Evolutionary conservation across 768 basidiomycete genomes (phyloP), one percentile per base, ranked within the genome.

Genomic region (Leccinum ochraceum): DNA sequence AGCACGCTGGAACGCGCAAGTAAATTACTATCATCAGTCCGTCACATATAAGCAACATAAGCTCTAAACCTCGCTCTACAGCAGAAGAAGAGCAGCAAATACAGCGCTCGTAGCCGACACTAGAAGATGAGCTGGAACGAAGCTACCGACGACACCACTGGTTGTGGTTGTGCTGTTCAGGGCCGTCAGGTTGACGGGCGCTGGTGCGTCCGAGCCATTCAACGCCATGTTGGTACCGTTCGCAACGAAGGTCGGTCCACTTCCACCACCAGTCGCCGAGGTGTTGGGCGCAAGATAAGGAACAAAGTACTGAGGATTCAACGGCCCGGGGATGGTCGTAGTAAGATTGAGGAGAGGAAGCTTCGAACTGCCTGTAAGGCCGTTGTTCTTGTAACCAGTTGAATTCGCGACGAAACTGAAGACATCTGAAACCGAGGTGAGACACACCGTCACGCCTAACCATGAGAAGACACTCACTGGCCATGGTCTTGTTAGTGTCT

Each of bases 351-450:
- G 74, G 26, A 74, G 65, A 17, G 81, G 75, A 20, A 74, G 61
- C 39, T 72, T 54, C 6, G 69, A 67, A 7, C 16, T 26, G 16
- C 36, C 48, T 42, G 71, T 69, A 48, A 75, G 55, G 63, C 75
- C 78, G 22, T 66, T 73, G 69, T 81, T 79, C 57, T 66, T 67
- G 71, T 86, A 83, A 34, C 76, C 77, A 7, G 80, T 81, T 13
- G 69, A 68, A 49, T 78, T 65, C 2, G 81, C 82, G 36, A 86
- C 82, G 61, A 83, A 75, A n/a, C 66, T 59, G 72, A 81, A 83
- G 54, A 86, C 83, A 62, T 86, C 85, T 70, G 39, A 36, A 44
- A 59, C 20, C 11, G 4, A 50, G 14, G 28, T 62, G 8, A 57
- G 28, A 11, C n/a, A 51, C 16, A 51, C 16, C 16, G 5, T 14